phyloP scores from a whole-genome alignment of 176 grass and related monocot species.

The Oryza glumipatula region DNA sequence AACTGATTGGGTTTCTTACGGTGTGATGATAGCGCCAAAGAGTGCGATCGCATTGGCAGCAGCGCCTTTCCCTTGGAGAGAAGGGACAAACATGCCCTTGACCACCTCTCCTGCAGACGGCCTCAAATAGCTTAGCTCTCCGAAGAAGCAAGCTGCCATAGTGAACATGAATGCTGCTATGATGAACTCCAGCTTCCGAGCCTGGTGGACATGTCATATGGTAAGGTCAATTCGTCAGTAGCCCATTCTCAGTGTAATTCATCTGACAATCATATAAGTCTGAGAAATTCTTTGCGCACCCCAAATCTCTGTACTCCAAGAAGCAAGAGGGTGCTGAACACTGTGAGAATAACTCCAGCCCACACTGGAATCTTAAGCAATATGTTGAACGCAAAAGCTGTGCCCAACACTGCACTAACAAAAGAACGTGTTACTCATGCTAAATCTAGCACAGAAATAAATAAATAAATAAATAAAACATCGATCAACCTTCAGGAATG shows the following conservation, averaged over 20 bases:
- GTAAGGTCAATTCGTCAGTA: not conserved
- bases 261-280: not conserved
- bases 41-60: conserved; percentile 66
- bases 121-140: conserved; percentile 77
- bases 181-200: conserved; percentile 70
- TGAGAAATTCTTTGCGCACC: conserved; percentile 29
- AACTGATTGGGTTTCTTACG: conserved; percentile 48
- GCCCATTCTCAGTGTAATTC: not conserved
- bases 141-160: conserved; percentile 87
- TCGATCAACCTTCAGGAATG: conserved; percentile 70
- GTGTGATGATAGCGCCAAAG: conserved; percentile 79
- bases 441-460: not conserved
- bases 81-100: conserved; percentile 77
- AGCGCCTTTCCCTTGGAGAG: conserved; percentile 56
- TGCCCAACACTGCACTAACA: conserved; percentile 50
- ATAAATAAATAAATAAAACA: too few relatives aligned
- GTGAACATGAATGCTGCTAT: conserved; percentile 66
- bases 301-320: conserved; percentile 76
- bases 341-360: conserved; percentile 78
- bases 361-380: conserved; percentile 79
- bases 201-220: conserved; percentile 42
- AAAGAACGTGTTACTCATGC: conserved; percentile 11
- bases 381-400: conserved; percentile 87
- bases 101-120: conserved; percentile 60
- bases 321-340: conserved; percentile 65